Evolutionary conservation across 768 basidiomycete genomes (phyloP), one percentile per base, ranked within the genome.

Genomic region (Pholiota molesta): DNA sequence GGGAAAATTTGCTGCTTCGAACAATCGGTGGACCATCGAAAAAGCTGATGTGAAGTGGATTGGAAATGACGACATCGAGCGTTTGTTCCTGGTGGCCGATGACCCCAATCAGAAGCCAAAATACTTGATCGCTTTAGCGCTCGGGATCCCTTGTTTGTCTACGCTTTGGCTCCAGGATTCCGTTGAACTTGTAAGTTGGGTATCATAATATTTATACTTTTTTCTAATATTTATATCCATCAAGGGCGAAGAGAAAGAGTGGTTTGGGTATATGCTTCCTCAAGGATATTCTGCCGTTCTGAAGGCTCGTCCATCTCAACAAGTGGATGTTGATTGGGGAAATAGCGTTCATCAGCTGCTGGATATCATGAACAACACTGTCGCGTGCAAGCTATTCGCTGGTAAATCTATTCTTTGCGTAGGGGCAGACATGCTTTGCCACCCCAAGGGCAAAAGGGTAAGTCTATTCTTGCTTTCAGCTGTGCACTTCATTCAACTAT

Each of bases 61-160:
- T 19, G 79, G 78, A 55, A 76, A 77, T 35, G 61, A 70, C n/a
- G 75, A 78, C 29, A 74, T 86, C 39, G 71, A 83, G 16, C 81
- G 83, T 14, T 78, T 90, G 23, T 91, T 92, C 73, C 77, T 93
- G 42, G 63, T 93, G 16, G 84, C 91, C 0, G 87, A 92, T 63
- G 83, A 86, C 14, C 71, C 81, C 9, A 85, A 81, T 65, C 83
- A 86, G 60, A 95, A 92, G 66, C 84, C 89, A 10, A 96, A 95
- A 73, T 94, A 84, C 68, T 78, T 97, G 57, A 81, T 89, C 3
- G 91, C 94, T 6, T 82, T 98, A 35, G 94, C 92, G 0, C 77
- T 95, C 42, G 95, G 95, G 11, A 87, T 97, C 55, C 95, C 95
- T 3, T 95, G 92, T 65, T 68, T 97, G 26, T 82, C 81, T 1